Base-by-base conservation (phyloP, 1,284 basidiomycete genomes). In the Tremellales sp. region DNA sequence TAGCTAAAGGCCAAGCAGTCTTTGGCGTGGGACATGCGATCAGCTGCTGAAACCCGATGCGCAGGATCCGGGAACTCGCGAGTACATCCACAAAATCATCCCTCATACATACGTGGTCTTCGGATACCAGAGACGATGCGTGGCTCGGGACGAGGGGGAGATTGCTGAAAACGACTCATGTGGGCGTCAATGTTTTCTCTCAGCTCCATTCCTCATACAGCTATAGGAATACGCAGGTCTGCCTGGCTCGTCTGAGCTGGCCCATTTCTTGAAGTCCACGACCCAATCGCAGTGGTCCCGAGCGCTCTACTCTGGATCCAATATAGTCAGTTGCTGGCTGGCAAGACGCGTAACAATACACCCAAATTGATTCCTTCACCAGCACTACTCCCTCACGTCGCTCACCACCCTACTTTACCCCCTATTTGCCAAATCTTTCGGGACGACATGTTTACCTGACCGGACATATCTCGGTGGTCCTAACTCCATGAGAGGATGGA, bases 401-500 rank as follows among this genome's bases (percentile, higher is more conserved):
- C 50, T 71, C 14, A 68, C 68, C 0, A 67, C 70, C 2, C 45
- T 68, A 22, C 60, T 72, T 27, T 60, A 63, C 31, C 71, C 71
- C n/a, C 60, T 71, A 28, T 66, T 52, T 22, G 40, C 58, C 8
- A 43, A 44, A 3, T 19, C 43, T 3, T 32, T 38, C 12, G 26
- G 28, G 3, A 35, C 51, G 29, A 22, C 77, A 79, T 41, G 86
- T 87, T 65, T 81, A 79, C 28, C 71, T 1, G 95, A 99, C 71
- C 81, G 90, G 4, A 94, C 93, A 68, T 92, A 94, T 59, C 78
- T 97, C 0, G 95, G 94, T 24, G 95, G 94, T 0, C 92, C 95
- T 0, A 83, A 86, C n/a, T 87, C 82, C 40, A 78, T 98, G 2
- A 78, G 95, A 22, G 85, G 86, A 51, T 97, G 97, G 77, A 82